phyloP scores from a whole-genome alignment of 257 asterid species.

The Primulina huaijiensis region DNA sequence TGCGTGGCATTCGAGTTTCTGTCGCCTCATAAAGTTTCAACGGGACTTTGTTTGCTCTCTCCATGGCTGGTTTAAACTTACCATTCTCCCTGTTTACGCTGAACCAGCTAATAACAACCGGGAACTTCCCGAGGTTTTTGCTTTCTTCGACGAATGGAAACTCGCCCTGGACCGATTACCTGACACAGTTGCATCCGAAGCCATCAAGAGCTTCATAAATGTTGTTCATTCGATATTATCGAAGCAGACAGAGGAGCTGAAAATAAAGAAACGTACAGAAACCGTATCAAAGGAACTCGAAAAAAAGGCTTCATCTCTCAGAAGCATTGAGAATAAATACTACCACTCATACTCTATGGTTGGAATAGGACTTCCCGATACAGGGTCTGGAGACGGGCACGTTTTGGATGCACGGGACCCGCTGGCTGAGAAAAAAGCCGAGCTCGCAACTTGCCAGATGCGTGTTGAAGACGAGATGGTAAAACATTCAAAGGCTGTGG shows the following conservation, averaged over 20 bases:
- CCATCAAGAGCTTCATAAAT: conserved; percentile 91
- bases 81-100: conserved; percentile 55
- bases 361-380: conserved; percentile 74
- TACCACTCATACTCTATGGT: conserved; percentile 82
- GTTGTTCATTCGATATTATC: conserved; percentile 76
- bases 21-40: conserved; percentile 72
- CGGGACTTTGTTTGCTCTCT: conserved; percentile 68
- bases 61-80: conserved; percentile 91
- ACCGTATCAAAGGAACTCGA: conserved; percentile 80
- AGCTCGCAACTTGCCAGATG: conserved; percentile 77
- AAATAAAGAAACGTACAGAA: conserved; percentile 71
- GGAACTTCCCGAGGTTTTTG: conserved; percentile 47
- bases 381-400: conserved; percentile 57
- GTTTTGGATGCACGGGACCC: conserved; percentile 85
- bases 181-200: conserved; percentile 91
- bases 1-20: conserved; percentile 88
- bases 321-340: conserved; percentile 83
- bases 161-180: conserved; percentile 93
- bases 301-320: conserved; percentile 71
- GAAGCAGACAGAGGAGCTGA: conserved; percentile 82
- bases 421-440: conserved; percentile 76
- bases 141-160: conserved; percentile 91
- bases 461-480: conserved; percentile 91
- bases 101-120: conserved; percentile 34
- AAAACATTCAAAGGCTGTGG: conserved; percentile 74